Conservation (phyloP, 2,329 filamentous ascomycete species). For the Ophiostoma angusticollis region DNA sequence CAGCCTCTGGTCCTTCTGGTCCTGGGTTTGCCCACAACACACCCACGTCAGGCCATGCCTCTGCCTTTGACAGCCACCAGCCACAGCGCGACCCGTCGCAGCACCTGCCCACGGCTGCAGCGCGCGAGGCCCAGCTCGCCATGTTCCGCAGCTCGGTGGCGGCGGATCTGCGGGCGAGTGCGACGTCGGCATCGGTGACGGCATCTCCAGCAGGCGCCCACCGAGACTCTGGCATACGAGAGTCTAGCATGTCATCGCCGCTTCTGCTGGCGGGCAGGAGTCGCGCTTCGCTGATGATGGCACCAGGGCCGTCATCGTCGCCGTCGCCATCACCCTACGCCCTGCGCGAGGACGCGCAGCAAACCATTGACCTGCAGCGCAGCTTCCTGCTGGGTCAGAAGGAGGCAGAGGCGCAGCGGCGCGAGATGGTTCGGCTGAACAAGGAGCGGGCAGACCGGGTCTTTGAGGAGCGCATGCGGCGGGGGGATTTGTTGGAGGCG, state of each 20-base stretch:
- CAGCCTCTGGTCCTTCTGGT: no score
- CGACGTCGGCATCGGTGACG: slow-evolving; percentile 19
- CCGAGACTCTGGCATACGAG: no score
- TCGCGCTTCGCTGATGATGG: neutral
- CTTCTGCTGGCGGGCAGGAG: no score
- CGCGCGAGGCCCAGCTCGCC: slow-evolving; percentile 47
- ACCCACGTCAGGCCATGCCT: no score
- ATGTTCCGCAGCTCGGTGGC: slow-evolving; percentile 55
- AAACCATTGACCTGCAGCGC: slow-evolving; percentile 41
- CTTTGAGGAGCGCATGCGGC: slow-evolving; percentile 65
- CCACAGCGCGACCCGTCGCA: slow-evolving; percentile 32
- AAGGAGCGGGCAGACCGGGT: slow-evolving; percentile 46
- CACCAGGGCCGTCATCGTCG: slow-evolving; percentile 4
- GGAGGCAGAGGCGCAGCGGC: slow-evolving; percentile 47
- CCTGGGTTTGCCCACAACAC: no score
- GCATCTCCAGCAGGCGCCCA: no score
- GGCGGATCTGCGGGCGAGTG: slow-evolving; percentile 41
- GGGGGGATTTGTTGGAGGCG: slow-evolving; percentile 58
- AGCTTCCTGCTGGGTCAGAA: slow-evolving; percentile 46
- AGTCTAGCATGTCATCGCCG: slow-evolving; percentile 18
- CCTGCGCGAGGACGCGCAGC: slow-evolving; percentile 29
- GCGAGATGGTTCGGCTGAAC: slow-evolving; percentile 44
- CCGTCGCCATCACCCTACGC: slow-evolving; percentile 14
- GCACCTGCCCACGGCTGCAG: slow-evolving; percentile 27
- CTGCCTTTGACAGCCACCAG: slow-evolving; percentile 45